Conservation (phyloP, 805 yeast species). For the Yarrowia keelungensis region DNA sequence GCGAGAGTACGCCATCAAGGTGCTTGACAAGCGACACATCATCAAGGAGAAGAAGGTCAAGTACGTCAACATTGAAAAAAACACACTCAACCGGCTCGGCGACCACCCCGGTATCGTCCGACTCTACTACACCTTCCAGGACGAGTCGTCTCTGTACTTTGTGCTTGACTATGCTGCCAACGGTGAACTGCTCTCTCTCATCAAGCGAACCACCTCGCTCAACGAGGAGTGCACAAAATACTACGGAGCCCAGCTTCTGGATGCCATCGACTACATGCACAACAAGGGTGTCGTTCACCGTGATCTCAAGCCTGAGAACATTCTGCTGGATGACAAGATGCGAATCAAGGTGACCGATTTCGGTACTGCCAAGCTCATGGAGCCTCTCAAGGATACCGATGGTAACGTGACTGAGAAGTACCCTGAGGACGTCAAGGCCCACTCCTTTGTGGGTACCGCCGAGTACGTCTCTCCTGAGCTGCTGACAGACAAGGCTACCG, state of each 20-base stretch:
- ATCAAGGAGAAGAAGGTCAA: constrained; percentile 93
- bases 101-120: constrained; percentile 95
- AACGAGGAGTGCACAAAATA: constrained; percentile 78
- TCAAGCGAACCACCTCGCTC: constrained; percentile 68
- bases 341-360: constrained; percentile 93
- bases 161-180: constrained; percentile 94
- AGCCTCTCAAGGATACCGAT: constrained; percentile 46
- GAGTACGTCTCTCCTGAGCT: constrained; percentile 96
- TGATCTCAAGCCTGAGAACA: constrained; percentile 94
- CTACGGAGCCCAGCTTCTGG: constrained; percentile 86
- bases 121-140: constrained; percentile 93
- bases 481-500: constrained; percentile 76
- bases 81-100: constrained; percentile 84
- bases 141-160: constrained; percentile 82
- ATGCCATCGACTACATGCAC: constrained; percentile 88
- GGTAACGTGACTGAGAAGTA: constrained; percentile 45
- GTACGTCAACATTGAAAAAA: constrained; percentile 94
- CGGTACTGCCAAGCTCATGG: constrained; percentile 91
- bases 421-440: constrained; percentile 53
- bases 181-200: constrained; percentile 87
- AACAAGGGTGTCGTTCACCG: constrained; percentile 89
- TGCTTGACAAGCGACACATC: constrained; percentile 88
- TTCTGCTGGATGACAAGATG: constrained; percentile 82
- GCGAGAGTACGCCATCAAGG: constrained; percentile 86
- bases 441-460: constrained; percentile 95